Evolutionary conservation across 805 yeast species (phyloP).

Genomic region (Zygosaccharomyces pseudorouxii): DNA sequence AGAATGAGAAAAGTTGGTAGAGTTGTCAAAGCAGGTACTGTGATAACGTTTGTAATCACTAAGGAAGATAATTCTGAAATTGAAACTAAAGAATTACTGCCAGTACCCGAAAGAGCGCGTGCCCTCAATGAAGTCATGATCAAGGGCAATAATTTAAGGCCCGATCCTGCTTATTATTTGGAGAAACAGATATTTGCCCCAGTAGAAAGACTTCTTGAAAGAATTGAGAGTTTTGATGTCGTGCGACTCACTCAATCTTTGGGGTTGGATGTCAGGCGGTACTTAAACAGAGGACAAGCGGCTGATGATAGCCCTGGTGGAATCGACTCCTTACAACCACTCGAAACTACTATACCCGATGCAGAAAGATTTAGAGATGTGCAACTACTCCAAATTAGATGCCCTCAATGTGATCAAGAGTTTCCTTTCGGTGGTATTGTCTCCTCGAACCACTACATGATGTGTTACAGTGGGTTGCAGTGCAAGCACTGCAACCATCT

Average conservation of each 20-base stretch:
- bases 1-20: constrained; percentile 79
- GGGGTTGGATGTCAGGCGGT: constrained; percentile 70
- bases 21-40: constrained; percentile 81
- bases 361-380: constrained; percentile 73
- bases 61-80: constrained; percentile 35
- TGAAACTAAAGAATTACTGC: constrained; percentile 8
- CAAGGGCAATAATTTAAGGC: constrained; percentile 47
- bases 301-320: constrained; percentile 28
- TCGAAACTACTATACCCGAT: constrained; percentile 78
- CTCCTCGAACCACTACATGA: constrained; percentile 53
- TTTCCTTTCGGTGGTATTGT: constrained; percentile 75
- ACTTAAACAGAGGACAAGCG: constrained; percentile 37
- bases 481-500: constrained; percentile 58
- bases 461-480: constrained; percentile 64
- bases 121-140: constrained; percentile 68
- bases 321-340: constrained; percentile 53
- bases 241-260: constrained; percentile 70
- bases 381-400: constrained; percentile 49
- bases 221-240: constrained; percentile 81
- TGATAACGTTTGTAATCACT: constrained; percentile 80
- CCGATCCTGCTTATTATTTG: constrained; percentile 75
- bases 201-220: constrained; percentile 77
- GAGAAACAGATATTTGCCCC: constrained; percentile 90
- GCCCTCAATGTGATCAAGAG: constrained; percentile 52
- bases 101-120: constrained; percentile 77